Conservation (phyloP, 2,329 filamentous ascomycete species). For the Nemania sp. region DNA sequence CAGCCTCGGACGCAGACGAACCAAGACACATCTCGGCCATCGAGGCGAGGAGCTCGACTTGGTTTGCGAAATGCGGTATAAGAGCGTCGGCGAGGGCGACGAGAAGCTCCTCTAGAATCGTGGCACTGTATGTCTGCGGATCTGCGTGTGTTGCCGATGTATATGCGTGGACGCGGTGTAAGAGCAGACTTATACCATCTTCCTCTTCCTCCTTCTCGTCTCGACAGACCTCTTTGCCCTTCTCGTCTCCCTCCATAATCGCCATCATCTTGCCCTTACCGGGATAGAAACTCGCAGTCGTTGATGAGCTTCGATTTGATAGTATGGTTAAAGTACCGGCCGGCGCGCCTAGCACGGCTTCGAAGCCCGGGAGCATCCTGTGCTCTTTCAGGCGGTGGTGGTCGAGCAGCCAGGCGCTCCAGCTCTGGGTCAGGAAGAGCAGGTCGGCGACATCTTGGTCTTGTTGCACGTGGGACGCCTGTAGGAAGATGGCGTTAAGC, state of each 20-base stretch:
- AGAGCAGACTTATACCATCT: slow-evolving; percentile 11
- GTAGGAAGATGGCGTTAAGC: slow-evolving; percentile 43
- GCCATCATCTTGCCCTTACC: neutral
- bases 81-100: slow-evolving; percentile 15
- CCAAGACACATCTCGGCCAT: slow-evolving; percentile 26
- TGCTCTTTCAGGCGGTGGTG: slow-evolving; percentile 40
- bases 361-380: slow-evolving; percentile 38
- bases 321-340: slow-evolving; percentile 23
- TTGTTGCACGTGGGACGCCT: slow-evolving; percentile 38
- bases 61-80: slow-evolving; percentile 23
- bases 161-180: slow-evolving; percentile 24
- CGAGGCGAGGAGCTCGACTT: slow-evolving; percentile 15
- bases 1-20: neutral
- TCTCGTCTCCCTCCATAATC: neutral
- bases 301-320: neutral
- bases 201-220: neutral
- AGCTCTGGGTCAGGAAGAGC: slow-evolving; percentile 37
- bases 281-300: neutral
- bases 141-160: slow-evolving; percentile 17
- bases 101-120: slow-evolving; percentile 12
- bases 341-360: slow-evolving; percentile 30
- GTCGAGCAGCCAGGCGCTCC: slow-evolving; percentile 37
- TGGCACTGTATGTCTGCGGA: slow-evolving; percentile 12
- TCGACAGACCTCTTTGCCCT: neutral
- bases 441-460: slow-evolving; percentile 39